Evolutionary conservation across 192 early-diverging fungal genomes (phyloP).

Genomic region (Backusella liffmaniae): DNA sequence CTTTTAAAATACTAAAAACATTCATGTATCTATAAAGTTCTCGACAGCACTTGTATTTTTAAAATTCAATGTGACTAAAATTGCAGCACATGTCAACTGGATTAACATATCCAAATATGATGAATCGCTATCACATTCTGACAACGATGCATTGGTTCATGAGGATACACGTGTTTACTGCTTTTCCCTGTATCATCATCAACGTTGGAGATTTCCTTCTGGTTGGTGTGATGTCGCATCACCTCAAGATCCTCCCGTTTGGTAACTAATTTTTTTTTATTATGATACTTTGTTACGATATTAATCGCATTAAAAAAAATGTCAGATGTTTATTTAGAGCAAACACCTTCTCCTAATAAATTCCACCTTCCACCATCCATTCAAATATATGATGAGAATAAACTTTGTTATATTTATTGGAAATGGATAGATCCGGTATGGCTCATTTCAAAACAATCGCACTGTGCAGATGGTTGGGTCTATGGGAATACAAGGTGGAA

Average conservation of each 20-base stretch:
- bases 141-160: not conserved
- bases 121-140: not conserved
- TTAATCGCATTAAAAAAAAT: not conserved
- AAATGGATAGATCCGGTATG: not conserved
- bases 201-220: not conserved
- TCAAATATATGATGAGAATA: not conserved
- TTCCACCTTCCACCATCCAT: not conserved
- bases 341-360: not conserved
- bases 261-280: not conserved
- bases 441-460: not conserved
- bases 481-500: not conserved
- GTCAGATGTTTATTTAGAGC: not conserved
- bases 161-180: not conserved
- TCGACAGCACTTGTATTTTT: not conserved
- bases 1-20: not conserved
- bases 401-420: not conserved
- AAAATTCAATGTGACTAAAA: not conserved
- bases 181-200: not conserved
- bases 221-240: not conserved
- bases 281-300: no score
- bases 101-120: not conserved
- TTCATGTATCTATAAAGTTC: not conserved
- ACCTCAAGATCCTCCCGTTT: not conserved
- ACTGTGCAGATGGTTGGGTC: not conserved
- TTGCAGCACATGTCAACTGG: not conserved